Percentiles rank a stretch among this genome's conserved stretches.
Conservation (phyloP, 208 protist genomes). For the Lotmaria passim region DNA sequence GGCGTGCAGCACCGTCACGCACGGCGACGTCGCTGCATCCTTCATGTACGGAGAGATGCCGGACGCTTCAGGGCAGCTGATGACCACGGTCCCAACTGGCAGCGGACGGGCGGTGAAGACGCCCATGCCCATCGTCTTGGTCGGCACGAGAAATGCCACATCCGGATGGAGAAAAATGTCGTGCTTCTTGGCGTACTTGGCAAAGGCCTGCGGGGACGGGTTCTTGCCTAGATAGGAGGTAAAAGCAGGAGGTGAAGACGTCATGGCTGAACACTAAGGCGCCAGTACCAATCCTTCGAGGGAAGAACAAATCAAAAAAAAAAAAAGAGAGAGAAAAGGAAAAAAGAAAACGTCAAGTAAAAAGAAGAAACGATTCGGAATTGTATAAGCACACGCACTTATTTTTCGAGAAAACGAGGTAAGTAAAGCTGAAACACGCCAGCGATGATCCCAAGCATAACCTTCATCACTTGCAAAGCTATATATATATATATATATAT, state of each 20-base stretch:
- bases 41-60: constrained; percentile 78
- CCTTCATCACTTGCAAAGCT: no score
- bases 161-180: constrained; percentile 86
- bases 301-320: constrained; percentile 4
- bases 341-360: background rate
- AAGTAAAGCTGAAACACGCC: no score
- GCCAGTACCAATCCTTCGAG: background rate
- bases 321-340: background rate
- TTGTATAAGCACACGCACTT: no score
- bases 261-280: background rate
- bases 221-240: constrained; percentile 55
- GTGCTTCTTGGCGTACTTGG: constrained; percentile 71
- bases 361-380: no score
- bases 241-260: background rate
- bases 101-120: constrained; percentile 71
- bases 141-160: constrained; percentile 84
- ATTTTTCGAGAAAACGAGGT: no score
- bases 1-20: constrained; percentile 45
- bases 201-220: constrained; percentile 60
- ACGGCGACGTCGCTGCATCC: constrained; percentile 36
- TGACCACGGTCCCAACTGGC: constrained; percentile 60
- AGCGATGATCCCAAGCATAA: no score
- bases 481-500: no score
- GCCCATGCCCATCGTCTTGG: constrained; percentile 84
- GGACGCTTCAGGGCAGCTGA: constrained; percentile 68